Conservation (phyloP, 208 protist genomes). For the Wallacemonas sp. region DNA sequence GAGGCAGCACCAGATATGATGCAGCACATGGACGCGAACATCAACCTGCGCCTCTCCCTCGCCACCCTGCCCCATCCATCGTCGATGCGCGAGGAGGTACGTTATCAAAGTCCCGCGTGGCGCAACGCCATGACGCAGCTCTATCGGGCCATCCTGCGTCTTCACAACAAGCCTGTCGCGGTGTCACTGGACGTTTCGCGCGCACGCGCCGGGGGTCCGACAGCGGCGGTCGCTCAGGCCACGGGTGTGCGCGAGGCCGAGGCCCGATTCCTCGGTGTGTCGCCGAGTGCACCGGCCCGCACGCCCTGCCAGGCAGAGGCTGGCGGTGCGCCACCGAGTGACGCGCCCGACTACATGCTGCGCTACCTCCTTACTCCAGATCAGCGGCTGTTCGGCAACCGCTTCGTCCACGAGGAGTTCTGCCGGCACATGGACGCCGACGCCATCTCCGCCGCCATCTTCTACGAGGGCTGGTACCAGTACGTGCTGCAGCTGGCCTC, state of each 20-base stretch:
- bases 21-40: constrained; percentile 47
- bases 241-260: constrained; percentile 21
- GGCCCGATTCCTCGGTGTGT: not conserved
- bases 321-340: not conserved
- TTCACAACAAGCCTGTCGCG: constrained; percentile 73
- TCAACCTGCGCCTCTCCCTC: constrained; percentile 56
- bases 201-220: constrained; percentile 13
- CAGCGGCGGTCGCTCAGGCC: constrained; percentile 24
- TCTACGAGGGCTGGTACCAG: constrained; percentile 86
- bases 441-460: constrained; percentile 52
- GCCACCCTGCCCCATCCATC: constrained; percentile 59
- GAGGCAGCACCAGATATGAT: constrained; percentile 28
- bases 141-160: constrained; percentile 75
- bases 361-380: constrained; percentile 57
- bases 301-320: not conserved
- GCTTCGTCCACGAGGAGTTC: constrained; percentile 84
- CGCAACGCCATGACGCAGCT: constrained; percentile 56
- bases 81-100: constrained; percentile 24
- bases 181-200: constrained; percentile 41
- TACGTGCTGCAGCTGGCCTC: constrained; percentile 80
- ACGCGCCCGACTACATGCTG: constrained; percentile 37
- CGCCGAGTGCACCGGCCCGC: not conserved
- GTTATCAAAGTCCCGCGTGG: constrained; percentile 60
- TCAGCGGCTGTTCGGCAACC: constrained; percentile 84
- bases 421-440: constrained; percentile 67